Evolutionary conservation across 768 basidiomycete genomes (phyloP), one percentile per base, ranked within the genome.

Genomic region (Kwoniella bestiolae): DNA sequence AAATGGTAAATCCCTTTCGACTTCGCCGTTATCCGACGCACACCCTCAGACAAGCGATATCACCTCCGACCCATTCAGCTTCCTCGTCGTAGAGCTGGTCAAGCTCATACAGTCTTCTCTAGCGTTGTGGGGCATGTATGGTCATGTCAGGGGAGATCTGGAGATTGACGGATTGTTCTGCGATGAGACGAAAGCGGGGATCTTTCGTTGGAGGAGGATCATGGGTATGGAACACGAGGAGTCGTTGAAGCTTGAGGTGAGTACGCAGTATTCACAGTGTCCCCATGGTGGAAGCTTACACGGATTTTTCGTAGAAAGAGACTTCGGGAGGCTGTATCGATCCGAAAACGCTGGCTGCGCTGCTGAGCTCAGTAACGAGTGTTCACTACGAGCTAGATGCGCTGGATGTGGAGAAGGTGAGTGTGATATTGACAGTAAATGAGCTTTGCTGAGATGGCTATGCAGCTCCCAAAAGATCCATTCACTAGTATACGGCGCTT

Each of bases 161-260:
- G 67, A 66, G 26, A 56, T 72, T 12, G 73, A 78, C 57, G 76
- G 76, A 5, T 34, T 78, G 49, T 75, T 78, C 26, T 78, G 76
- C 51, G 76, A 78, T 58, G 74, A 75, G 67, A 75, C 74, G 18
- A 78, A 75, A 47, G 64, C 65, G 29, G 74, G 64, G 3, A 69
- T 78, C 18, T 73, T 71, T 41, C 50, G 46, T 18, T 77, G 73
- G 73, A 67, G 76, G 53, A 47, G 70, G 57, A 52, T 65, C 18
- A 75, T 77, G 71, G 76, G 76, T 3, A 77, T 77, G 74, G 76
- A 75, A 45, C 67, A 70, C 59, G 76, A 77, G 50, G 76, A 77
- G 44, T 67, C 61, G 1, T 32, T 75, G 59, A 71, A 71, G 57
- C 57, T 75, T 9, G 74, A 75, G 67, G 72, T 75, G 60, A 60